Evolutionary conservation across 73 alveolate species (phyloP).

Genomic region (Halteria grandinella): DNA sequence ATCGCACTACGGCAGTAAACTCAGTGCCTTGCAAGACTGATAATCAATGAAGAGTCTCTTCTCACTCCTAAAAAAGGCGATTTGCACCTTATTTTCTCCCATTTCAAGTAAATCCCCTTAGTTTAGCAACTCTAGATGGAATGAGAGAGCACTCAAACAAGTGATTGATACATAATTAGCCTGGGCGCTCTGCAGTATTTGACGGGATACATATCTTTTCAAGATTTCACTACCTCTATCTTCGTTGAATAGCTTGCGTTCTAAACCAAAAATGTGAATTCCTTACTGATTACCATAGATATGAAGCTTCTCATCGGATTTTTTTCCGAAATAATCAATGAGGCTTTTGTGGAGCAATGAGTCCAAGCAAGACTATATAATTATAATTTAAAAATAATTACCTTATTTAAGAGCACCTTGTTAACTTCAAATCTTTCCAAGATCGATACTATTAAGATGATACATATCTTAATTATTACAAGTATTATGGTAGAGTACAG

Average conservation of each 20-base stretch:
- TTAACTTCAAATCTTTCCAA: slow-evolving; percentile 34
- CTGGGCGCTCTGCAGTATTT: too few relatives aligned
- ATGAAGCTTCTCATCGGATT: too few relatives aligned
- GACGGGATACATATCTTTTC: too few relatives aligned
- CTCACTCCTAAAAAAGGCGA: not conserved
- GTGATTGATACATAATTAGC: slow-evolving; percentile 32
- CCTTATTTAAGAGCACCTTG: not conserved
- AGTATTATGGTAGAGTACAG: slow-evolving; percentile 9
- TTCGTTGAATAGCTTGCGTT: too few relatives aligned
- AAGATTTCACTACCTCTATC: too few relatives aligned
- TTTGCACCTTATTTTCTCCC: too few relatives aligned
- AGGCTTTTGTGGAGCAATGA: slow-evolving; percentile 4
- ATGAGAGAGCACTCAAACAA: slow-evolving; percentile 11
- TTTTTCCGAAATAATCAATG: not conserved
- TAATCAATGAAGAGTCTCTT: slow-evolving; percentile 20
- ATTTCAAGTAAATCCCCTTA: too few relatives aligned
- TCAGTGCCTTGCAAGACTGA: not conserved
- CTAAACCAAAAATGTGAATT: too few relatives aligned
- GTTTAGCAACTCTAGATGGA: slow-evolving; percentile 27
- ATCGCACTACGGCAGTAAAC: not conserved
- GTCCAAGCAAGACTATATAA: slow-evolving; percentile 20
- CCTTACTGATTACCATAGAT: too few relatives aligned
- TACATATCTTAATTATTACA: too few relatives aligned
- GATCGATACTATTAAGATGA: not conserved
- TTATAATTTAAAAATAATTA: too few relatives aligned